Conservation (phyloP, 495 filamentous ascomycete species). For the Tuber aestivum region DNA sequence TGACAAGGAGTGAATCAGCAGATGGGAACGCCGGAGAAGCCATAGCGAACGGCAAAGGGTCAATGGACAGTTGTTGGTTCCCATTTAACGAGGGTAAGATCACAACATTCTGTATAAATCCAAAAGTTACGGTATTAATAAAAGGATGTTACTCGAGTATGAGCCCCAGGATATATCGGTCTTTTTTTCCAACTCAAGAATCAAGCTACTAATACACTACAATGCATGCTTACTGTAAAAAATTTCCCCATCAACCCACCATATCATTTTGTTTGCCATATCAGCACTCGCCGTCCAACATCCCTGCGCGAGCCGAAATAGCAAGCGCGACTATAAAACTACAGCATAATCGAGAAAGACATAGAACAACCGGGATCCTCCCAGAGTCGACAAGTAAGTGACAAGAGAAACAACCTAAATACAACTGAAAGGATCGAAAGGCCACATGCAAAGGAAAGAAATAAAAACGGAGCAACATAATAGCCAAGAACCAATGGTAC, state of each 20-base stretch:
- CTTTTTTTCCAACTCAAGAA: neutral
- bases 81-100: too few species aligned
- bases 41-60: too few species aligned
- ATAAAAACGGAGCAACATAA: neutral
- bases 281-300: neutral
- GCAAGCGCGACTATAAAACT: neutral
- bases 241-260: neutral
- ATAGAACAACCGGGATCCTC: neutral
- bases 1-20: too few species aligned
- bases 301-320: neutral
- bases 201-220: neutral
- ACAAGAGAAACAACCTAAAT: neutral
- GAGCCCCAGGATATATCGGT: neutral
- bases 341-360: neutral
- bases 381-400: neutral
- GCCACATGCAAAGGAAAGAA: neutral
- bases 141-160: too few species aligned
- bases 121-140: too few species aligned
- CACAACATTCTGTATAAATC: too few species aligned
- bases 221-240: neutral
- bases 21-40: too few species aligned
- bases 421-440: neutral
- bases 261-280: neutral
- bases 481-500: neutral
- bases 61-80: too few species aligned